A percentile compares a stretch with the other conserved stretches of the same genome.
Evolutionary conservation across 2,329 filamentous ascomycete genomes (phyloP).

Genomic region (Mycogone perniciosa): DNA sequence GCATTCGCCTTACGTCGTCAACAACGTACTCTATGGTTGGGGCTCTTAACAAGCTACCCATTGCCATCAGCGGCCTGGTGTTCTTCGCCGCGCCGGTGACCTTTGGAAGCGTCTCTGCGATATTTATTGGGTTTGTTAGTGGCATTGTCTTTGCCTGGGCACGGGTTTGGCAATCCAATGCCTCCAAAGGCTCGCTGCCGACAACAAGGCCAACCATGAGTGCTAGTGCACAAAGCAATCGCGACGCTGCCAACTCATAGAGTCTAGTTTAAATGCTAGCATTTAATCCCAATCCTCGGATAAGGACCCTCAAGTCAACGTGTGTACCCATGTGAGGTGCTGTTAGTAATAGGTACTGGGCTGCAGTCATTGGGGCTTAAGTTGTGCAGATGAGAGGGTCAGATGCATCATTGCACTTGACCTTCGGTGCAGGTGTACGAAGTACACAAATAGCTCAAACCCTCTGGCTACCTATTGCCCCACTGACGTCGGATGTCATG

Average conservation of each 20-base stretch:
- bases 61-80: conserved; percentile 83
- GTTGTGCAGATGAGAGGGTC: too few species aligned
- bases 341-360: too few species aligned
- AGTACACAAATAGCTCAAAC: too few species aligned
- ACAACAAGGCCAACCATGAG: conserved; percentile 66
- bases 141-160: conserved; percentile 74
- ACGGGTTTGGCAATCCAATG: conserved; percentile 48
- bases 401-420: too few species aligned
- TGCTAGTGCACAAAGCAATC: conserved; percentile 80
- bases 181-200: conserved; percentile 62
- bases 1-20: conserved; percentile 91
- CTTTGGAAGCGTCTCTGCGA: conserved; percentile 84
- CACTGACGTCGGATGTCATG: background rate
- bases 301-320: too few species aligned
- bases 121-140: conserved; percentile 83
- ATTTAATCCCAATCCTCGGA: too few species aligned
- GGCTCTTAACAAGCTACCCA: conserved; percentile 94
- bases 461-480: background rate
- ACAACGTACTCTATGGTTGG: conserved; percentile 99
- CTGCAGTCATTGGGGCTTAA: too few species aligned
- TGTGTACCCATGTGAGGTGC: too few species aligned
- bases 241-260: conserved; percentile 62
- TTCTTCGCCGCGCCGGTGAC: conserved; percentile 96
- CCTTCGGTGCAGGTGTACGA: too few species aligned
- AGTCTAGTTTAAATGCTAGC: too few species aligned